These are phyloP conservation scores for Mortierella sp. DNA, from an alignment of 371 early-diverging fungal species.

Conservation along the genomic window DNA sequence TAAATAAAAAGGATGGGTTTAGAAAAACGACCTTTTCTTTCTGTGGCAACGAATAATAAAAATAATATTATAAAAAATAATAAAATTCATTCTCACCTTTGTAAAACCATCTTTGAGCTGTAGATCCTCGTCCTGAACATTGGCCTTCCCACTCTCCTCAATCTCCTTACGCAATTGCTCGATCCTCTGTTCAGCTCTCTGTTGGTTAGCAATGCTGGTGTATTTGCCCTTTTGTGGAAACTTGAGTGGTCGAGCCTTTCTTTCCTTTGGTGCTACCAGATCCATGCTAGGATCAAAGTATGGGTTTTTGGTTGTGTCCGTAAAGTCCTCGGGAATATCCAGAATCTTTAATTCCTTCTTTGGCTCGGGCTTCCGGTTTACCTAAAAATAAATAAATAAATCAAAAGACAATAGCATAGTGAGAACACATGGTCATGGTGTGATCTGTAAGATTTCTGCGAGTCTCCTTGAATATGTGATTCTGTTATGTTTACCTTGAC, in stretches of 20 bases:
- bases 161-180: constrained; percentile 89
- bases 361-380: constrained; percentile 48
- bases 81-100: constrained; percentile 16
- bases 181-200: constrained; percentile 75
- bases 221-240: constrained; percentile 89
- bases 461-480: no score
- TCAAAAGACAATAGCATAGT: neutral
- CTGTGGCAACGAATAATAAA: neutral
- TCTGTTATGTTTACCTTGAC: constrained; percentile 28
- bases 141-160: constrained; percentile 81
- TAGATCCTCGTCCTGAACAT: constrained; percentile 86
- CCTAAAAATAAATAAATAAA: constrained; percentile 10
- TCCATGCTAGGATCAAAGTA: constrained; percentile 83
- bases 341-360: constrained; percentile 59
- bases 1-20: neutral
- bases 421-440: no score
- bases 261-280: constrained; percentile 60
- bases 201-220: constrained; percentile 81
- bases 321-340: constrained; percentile 57
- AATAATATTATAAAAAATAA: neutral
- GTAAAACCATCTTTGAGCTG: constrained; percentile 73
- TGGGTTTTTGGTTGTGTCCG: constrained; percentile 83
- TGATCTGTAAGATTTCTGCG: no score
- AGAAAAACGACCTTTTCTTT: constrained; percentile 2
- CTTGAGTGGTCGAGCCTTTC: constrained; percentile 68